A percentile compares a stretch with the other conserved stretches of the same genome.
These are phyloP conservation scores for Cercospora brassicicola DNA, from an alignment of 2,329 filamentous ascomycete species.

Conservation along the genomic window DNA sequence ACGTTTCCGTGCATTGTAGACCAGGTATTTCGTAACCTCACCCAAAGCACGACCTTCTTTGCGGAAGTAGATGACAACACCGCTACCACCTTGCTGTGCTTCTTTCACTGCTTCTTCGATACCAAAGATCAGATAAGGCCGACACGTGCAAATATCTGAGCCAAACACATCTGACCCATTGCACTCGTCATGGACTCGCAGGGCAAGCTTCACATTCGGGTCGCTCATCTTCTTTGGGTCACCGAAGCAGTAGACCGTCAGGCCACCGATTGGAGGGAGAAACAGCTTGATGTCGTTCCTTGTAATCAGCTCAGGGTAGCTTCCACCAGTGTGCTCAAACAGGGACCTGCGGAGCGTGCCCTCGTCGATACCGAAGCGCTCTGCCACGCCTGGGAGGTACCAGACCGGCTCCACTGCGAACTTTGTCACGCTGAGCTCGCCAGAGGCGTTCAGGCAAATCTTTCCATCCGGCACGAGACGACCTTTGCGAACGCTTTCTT, in stretches of 20 bases:
- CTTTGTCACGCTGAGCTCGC: conserved; percentile 91
- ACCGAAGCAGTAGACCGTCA: conserved; percentile 97
- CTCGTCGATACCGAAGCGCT: conserved; percentile 94
- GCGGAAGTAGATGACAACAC: conserved; percentile 97
- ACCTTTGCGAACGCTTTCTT: conserved; percentile 79
- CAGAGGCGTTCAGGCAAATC: conserved; percentile 80
- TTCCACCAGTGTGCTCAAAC: conserved; percentile 94
- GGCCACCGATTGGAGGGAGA: conserved; percentile 87
- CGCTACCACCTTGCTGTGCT: conserved; percentile 88
- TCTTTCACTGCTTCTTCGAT: conserved; percentile 98
- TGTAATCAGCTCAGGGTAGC: conserved; percentile 95
- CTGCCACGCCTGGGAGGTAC: conserved; percentile 64
- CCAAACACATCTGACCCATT: conserved; percentile 98
- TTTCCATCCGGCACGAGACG: conserved; percentile 79
- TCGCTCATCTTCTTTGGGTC: conserved; percentile 93
- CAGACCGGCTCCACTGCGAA: conserved; percentile 90
- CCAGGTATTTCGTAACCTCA: conserved; percentile 86
- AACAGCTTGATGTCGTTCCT: conserved; percentile 93
- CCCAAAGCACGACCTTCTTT: conserved; percentile 94
- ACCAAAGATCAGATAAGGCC: conserved; percentile 92
- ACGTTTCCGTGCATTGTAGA: conserved; percentile 80
- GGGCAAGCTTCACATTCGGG: conserved; percentile 73
- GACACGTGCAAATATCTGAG: conserved; percentile 95
- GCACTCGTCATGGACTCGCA: conserved; percentile 85
- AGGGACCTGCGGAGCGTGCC: conserved; percentile 79